Conservation (phyloP, 768 basidiomycete genomes). For the Tephrocybe rancida region DNA sequence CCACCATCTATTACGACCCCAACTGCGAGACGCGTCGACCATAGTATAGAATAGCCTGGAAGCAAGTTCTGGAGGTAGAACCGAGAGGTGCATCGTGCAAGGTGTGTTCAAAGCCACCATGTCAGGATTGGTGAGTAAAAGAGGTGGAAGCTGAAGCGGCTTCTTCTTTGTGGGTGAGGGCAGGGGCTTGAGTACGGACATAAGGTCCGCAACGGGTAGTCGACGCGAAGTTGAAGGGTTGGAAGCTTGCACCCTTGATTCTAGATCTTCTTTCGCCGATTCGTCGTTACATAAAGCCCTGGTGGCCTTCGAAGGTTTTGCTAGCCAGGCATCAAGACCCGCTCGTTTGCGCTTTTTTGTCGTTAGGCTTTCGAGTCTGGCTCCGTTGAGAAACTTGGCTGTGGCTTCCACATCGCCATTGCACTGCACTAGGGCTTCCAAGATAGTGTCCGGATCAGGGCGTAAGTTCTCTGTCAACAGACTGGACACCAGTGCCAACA, state of each 20-base stretch:
- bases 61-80: slow-evolving; percentile 76
- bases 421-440: slow-evolving; percentile 59
- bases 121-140: slow-evolving; percentile 61
- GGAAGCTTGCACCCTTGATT: not conserved
- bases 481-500: slow-evolving; percentile 70
- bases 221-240: slow-evolving; percentile 13
- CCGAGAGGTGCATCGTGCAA: slow-evolving; percentile 70
- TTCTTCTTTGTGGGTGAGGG: slow-evolving; percentile 40
- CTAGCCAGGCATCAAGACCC: slow-evolving; percentile 61
- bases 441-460: slow-evolving; percentile 42
- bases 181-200: slow-evolving; percentile 53
- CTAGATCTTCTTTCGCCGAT: not conserved
- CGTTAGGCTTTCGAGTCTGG: slow-evolving; percentile 8
- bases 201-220: slow-evolving; percentile 47
- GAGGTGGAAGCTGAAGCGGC: slow-evolving; percentile 52
- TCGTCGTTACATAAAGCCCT: not conserved
- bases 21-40: slow-evolving; percentile 59
- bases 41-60: slow-evolving; percentile 75
- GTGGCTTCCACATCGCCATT: slow-evolving; percentile 61
- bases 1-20: slow-evolving; percentile 85
- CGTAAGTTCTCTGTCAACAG: slow-evolving; percentile 37
- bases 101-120: slow-evolving; percentile 73
- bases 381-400: slow-evolving; percentile 38
- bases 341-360: slow-evolving; percentile 53
- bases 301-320: slow-evolving; percentile 12